These are phyloP conservation scores for Naumovozyma dairenensis DNA, from an alignment of 805 yeast species.

Conservation along the genomic window DNA sequence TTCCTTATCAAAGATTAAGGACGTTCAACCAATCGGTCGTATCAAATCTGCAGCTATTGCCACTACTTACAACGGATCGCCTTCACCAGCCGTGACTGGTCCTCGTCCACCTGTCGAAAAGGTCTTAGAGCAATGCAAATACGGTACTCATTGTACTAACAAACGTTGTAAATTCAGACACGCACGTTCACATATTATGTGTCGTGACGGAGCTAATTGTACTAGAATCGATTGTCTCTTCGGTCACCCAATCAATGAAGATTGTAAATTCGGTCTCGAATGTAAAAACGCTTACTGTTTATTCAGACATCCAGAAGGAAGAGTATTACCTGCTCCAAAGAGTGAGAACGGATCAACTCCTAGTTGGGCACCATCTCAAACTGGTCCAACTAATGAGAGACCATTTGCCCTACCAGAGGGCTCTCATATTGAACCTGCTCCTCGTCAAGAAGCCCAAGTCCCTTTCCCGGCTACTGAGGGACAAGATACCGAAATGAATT, in stretches of 20 bases:
- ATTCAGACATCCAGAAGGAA: constrained; percentile 76
- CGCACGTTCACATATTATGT: constrained; percentile 60
- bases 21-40: constrained; percentile 26
- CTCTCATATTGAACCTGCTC: constrained; percentile 61
- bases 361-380: constrained; percentile 14
- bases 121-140: constrained; percentile 74
- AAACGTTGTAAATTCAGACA: constrained; percentile 76
- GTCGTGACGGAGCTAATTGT: constrained; percentile 78
- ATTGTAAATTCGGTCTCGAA: constrained; percentile 68
- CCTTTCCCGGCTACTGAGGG: constrained; percentile 16
- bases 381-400: constrained; percentile 43
- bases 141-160: constrained; percentile 66
- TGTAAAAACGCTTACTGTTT: constrained; percentile 67
- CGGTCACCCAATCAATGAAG: constrained; percentile 70
- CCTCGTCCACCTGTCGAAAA: constrained; percentile 33
- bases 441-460: constrained; percentile 33
- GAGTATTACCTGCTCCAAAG: constrained; percentile 30
- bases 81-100: constrained; percentile 3
- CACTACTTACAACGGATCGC: background rate
- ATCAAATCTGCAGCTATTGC: constrained; percentile 14
- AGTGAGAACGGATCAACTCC: constrained; percentile 16
- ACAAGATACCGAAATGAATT: constrained; percentile 23
- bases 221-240: constrained; percentile 72
- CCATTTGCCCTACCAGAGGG: constrained; percentile 71
- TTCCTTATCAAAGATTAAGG: constrained; percentile 48